A percentile compares a stretch with the other conserved stretches of the same genome.
Conservation (phyloP, 441 rosid species). For the Erysimum pusillum region DNA sequence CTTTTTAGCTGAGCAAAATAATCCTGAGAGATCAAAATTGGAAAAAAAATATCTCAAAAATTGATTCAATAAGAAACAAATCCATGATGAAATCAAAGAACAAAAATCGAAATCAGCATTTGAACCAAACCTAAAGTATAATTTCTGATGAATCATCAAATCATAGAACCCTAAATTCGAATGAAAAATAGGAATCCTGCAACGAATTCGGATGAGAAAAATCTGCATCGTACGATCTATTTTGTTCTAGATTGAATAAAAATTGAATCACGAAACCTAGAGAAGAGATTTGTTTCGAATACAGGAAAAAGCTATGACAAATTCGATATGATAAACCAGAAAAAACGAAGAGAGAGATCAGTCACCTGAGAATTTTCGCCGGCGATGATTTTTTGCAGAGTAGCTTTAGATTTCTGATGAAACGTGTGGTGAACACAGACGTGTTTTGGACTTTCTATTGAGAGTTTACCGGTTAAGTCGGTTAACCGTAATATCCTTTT, state of each 20-base stretch:
- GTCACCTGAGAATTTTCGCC: constrained; percentile 42
- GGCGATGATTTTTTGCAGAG: constrained; percentile 29
- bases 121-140: not conserved
- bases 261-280: constrained; percentile 9
- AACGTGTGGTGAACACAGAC: constrained; percentile 50
- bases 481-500: not conserved
- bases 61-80: not conserved
- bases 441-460: constrained; percentile 15
- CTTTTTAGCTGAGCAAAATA: constrained; percentile 13
- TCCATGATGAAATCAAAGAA: constrained; percentile 12
- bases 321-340: not conserved
- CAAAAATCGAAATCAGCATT: not conserved
- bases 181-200: not conserved
- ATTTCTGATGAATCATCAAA: too few relatives aligned
- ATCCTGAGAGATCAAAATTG: constrained; percentile 7
- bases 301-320: not conserved
- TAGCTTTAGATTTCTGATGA: constrained; percentile 18
- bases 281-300: constrained; percentile 11
- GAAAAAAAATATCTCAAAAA: not conserved
- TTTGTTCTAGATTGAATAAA: not conserved
- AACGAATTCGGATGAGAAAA: not conserved
- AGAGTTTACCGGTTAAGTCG: constrained; percentile 34
- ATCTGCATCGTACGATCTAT: not conserved
- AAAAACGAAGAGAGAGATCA: constrained; percentile 18
- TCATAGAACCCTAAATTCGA: not conserved